Evolutionary conservation across 331 rosid species (phyloP), one percentile per base, ranked within the genome.

Genomic region (Stylosanthes scabra): DNA sequence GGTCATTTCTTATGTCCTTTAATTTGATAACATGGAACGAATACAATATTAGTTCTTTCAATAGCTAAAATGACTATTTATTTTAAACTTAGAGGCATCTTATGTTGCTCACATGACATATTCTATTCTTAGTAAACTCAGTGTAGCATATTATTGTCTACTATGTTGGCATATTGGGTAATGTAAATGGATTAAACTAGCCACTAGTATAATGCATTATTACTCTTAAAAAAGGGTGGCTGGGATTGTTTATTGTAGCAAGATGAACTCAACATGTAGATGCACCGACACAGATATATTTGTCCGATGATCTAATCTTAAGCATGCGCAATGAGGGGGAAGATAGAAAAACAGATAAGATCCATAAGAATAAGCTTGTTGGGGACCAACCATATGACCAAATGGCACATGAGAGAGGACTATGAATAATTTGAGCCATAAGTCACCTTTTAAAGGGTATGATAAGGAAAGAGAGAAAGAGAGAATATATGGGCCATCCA

Each of bases 361-460:
- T 15, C 8, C 57, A 51, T 76, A 71, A 66, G 76, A 76, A 31
- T 31, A 31, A 81, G 62, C 67, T 73, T 31, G 37, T 60, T 11
- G 56, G 57, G 9, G 61, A 59, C 79, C 72, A 45, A 58, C 31
- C 5, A 3, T 81, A 71, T 81, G 66, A 27, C 71, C 57, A 63
- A 63, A 60, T 77, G 27, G 27, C 44, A 78, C 15, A 46, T 66
- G 68, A 70, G 5, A 20, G 67, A 70, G 50, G 44, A 4, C 3
- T 45, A 52, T 12, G 71, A 62, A 31, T 60, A 64, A 59, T 70
- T 67, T 74, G 78, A 85, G 62, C 85, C 84, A 64, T 81, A 70
- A 58, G 34, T 65, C 66, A 12, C 6, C 56, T 20, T 60, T 54
- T 54, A 1, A 50, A n/a, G 46, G 70, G 80, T 71, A 74, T 70